A percentile compares a stretch with the other conserved stretches of the same genome.
Evolutionary conservation across 305 asterid genomes (phyloP).

Genomic region (Solanum hybrid): DNA sequence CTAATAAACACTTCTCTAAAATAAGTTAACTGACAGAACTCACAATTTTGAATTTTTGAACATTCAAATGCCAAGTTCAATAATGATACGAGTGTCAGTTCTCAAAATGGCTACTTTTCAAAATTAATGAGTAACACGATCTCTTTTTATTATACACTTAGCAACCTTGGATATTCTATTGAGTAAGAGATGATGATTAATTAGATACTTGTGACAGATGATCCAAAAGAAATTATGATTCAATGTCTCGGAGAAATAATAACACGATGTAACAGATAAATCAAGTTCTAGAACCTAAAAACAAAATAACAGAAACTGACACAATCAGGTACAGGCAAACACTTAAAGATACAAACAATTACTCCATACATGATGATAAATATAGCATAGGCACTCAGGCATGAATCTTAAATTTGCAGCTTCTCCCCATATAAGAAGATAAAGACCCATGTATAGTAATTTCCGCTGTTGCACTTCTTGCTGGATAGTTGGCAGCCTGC

Average conservation of each 20-base stretch:
- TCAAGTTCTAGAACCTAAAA: constrained; percentile 1
- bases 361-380: constrained; percentile 81
- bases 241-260: neutral
- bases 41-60: neutral
- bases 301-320: neutral
- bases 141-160: neutral
- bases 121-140: neutral
- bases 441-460: constrained; percentile 85
- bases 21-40: neutral
- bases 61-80: constrained; percentile 3
- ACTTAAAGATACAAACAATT: neutral
- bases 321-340: neutral
- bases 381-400: constrained; percentile 99
- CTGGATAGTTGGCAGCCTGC: constrained; percentile 95
- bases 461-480: constrained; percentile 98
- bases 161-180: neutral
- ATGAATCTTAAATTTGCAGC: constrained; percentile 96
- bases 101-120: neutral
- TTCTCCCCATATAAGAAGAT: constrained; percentile 99
- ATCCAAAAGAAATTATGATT: neutral
- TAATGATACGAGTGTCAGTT: neutral
- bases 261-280: neutral
- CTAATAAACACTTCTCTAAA: neutral
- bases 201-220: neutral
- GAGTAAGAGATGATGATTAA: neutral